Conservation (phyloP, 169 alveolate species). For the Eimeria necatrix region DNA sequence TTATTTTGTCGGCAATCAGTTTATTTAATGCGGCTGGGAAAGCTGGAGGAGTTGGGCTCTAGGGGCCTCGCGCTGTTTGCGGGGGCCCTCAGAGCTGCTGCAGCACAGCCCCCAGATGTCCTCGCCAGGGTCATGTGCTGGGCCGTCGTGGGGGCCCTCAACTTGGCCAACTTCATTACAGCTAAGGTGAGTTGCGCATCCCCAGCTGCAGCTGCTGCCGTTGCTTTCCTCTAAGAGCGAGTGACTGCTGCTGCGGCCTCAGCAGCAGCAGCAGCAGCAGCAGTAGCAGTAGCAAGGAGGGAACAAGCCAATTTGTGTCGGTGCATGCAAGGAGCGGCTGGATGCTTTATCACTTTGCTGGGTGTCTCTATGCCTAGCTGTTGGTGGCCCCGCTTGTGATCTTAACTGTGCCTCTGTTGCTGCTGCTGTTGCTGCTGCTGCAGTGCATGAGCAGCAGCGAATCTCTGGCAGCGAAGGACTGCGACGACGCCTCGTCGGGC, state of each 20-base stretch:
- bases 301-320: too few relatives aligned
- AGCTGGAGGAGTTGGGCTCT: slow-evolving; percentile 19
- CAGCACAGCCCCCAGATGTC: not conserved
- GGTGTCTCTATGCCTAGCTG: not conserved
- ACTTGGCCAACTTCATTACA: slow-evolving; percentile 25
- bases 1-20: not conserved
- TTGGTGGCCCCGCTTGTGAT: not conserved
- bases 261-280: too few relatives aligned
- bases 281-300: too few relatives aligned
- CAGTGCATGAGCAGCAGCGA: slow-evolving; percentile 49
- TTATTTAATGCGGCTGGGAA: not conserved
- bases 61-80: not conserved
- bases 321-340: too few relatives aligned
- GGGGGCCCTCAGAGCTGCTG: slow-evolving; percentile 24
- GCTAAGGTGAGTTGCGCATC: slow-evolving; percentile 14
- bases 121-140: not conserved
- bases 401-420: not conserved
- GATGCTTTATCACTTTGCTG: too few relatives aligned
- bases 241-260: too few relatives aligned
- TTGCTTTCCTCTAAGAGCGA: too few relatives aligned
- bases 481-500: not conserved
- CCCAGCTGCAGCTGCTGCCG: not conserved
- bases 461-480: not conserved
- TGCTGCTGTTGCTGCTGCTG: slow-evolving; percentile 11
- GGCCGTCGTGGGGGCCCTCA: slow-evolving; percentile 56